Percentiles rank a stretch among this genome's conserved stretches.
Evolutionary conservation across 805 yeast species (phyloP).

Genomic region (Saccharomycopsis sp.): DNA sequence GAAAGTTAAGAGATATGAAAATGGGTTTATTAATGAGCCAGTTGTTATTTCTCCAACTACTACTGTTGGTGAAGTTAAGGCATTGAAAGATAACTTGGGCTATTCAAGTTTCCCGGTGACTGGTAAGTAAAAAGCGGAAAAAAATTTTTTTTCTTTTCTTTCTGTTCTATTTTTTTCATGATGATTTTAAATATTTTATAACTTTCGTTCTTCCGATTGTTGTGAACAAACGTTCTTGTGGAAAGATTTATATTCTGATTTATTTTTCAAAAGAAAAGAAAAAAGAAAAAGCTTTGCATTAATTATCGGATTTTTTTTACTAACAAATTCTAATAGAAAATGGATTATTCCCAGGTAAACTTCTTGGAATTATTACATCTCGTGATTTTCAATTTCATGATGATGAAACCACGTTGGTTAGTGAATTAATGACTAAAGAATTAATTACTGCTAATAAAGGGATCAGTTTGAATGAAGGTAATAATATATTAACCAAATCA

Average conservation of each 20-base stretch:
- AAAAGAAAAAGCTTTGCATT: not conserved
- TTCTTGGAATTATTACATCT: conserved; percentile 91
- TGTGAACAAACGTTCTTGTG: conserved; percentile 95
- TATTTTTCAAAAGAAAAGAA: not conserved
- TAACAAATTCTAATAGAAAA: conserved; percentile 44
- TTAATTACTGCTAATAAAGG: conserved; percentile 80
- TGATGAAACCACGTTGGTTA: conserved; percentile 50
- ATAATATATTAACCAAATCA: conserved; percentile 80
- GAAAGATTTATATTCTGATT: conserved; percentile 42
- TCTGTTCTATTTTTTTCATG: conserved; percentile 19
- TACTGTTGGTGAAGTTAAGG: conserved; percentile 77
- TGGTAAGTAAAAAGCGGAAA: conserved; percentile 69
- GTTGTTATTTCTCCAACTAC: conserved; percentile 70
- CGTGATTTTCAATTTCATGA: conserved; percentile 97
- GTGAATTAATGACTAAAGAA: conserved; percentile 86
- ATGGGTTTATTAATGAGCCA: conserved; percentile 95
- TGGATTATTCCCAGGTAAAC: conserved; percentile 83
- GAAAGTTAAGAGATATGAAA: conserved; percentile 94
- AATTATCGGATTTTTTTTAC: conserved; percentile 16
- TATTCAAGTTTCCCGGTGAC: conserved; percentile 99
- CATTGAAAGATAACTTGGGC: conserved; percentile 65
- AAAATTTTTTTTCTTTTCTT: conserved; percentile 15
- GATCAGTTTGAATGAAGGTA: conserved; percentile 77
- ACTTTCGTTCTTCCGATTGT: conserved; percentile 99
- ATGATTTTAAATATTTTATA: conserved; percentile 35